Evolutionary conservation across 2,329 filamentous ascomycete species (phyloP), one percentile per base, ranked within the genome.

Genomic region (Talaromyces sp.): DNA sequence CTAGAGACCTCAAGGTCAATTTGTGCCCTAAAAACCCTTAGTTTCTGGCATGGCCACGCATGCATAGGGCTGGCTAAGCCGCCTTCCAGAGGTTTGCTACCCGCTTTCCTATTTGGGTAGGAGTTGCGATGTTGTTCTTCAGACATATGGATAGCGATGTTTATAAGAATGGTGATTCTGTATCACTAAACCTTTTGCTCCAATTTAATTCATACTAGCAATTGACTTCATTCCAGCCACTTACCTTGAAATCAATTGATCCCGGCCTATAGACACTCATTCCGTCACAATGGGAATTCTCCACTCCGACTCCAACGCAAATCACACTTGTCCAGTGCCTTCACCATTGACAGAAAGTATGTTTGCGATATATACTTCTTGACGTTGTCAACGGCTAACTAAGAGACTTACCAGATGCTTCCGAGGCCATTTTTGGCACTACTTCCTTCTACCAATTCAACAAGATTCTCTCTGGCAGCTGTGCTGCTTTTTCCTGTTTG

Each of bases 401-500:
- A 10, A 29, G 15, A 19, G 1, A 66, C 69, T 45, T 63, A 68
- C 31, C 47, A 65, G 45, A 63, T 69, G 11, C 36, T 68, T n/a
- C 65, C 36, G 5, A 67, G 58, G 68, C 68, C 11, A 58, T 72
- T 15, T 47, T 74, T 10, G 71, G 72, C 11, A 68, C 68, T 19
- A 63, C 71, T n/a, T 70, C 71, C 8, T 76, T 75, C 66, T 68
- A 74, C 64, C 67, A 71, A 17, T 73, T 80, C 60, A 80, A 78
- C 67, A 72, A 75, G 69, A 75, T 77, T 40, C 66, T 79, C 13
- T 78, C 77, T 0, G 78, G 77, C 3, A 69, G 68, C 43, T 76
- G 77, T 59, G 72, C 76, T 2, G 72, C 70, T 8, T 69, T 79
- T 13, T 71, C 74, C 0, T 74, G 68, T 17, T 36, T 79, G 1